Conservation (phyloP, 1,284 basidiomycete genomes). For the Apiotrichum brassicae region DNA sequence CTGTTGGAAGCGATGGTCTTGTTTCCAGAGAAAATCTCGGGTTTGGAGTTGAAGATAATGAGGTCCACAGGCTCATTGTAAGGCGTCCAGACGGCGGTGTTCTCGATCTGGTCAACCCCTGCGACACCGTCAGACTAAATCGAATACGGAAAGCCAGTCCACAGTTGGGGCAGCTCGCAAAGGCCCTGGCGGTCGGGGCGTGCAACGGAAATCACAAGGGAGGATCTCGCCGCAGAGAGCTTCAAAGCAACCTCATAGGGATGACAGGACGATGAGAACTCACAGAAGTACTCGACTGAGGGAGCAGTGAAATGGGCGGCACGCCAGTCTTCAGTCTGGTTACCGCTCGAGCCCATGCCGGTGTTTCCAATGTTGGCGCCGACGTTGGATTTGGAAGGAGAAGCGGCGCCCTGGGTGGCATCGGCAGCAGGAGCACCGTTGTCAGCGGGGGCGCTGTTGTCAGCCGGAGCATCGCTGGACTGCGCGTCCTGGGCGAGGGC, state of each 20-base stretch:
- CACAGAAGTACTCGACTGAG: slow-evolving; percentile 11
- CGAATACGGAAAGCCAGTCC: no score
- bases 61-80: slow-evolving; percentile 9
- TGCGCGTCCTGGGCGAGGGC: slow-evolving; percentile 6
- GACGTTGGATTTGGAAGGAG: background rate
- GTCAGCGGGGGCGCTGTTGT: slow-evolving; percentile 4
- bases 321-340: slow-evolving; percentile 15
- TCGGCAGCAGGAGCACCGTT: background rate
- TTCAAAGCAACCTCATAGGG: no score
- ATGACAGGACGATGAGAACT: background rate
- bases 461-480: slow-evolving; percentile 6
- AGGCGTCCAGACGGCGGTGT: slow-evolving; percentile 10
- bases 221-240: no score
- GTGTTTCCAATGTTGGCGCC: slow-evolving; percentile 11
- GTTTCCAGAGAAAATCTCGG: background rate
- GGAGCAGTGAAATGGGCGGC: slow-evolving; percentile 19
- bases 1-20: slow-evolving; percentile 7
- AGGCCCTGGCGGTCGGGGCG: no score
- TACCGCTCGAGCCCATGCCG: slow-evolving; percentile 6
- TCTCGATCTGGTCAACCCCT: slow-evolving; percentile 10
- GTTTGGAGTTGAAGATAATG: slow-evolving; percentile 15
- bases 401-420: background rate
- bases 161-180: no score
- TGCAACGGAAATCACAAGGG: no score
- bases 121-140: no score